Percentiles rank a stretch among this genome's conserved stretches.
Conservation (phyloP, 345 rosid species). For the Sisymbrium irio region DNA sequence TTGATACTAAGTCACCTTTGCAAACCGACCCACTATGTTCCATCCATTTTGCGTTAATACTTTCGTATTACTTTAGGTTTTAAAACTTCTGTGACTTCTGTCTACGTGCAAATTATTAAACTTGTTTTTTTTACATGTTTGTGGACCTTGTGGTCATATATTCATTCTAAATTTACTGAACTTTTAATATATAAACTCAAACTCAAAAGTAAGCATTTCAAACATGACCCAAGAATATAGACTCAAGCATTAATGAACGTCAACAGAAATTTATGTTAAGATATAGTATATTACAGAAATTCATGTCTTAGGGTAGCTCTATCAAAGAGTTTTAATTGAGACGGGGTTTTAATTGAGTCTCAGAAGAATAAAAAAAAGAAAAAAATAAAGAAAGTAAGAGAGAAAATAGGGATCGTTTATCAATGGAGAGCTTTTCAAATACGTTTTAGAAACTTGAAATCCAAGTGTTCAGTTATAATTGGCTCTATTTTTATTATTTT, state of each 20-base stretch:
- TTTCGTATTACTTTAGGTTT: background rate
- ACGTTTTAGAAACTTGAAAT: no score
- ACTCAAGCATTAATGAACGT: background rate
- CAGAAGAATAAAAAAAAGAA: no score
- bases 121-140: background rate
- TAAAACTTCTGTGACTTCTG: background rate
- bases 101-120: background rate
- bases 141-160: background rate
- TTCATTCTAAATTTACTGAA: background rate
- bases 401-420: no score
- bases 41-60: background rate
- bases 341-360: no score
- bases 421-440: no score
- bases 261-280: background rate
- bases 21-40: constrained; percentile 16
- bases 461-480: no score
- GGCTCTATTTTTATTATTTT: no score
- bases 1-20: constrained; percentile 9
- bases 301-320: no score
- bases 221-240: background rate
- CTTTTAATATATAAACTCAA: background rate
- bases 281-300: no score
- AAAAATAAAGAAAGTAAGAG: no score
- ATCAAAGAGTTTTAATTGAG: no score
- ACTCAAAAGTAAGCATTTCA: background rate